Conservation (phyloP, 768 basidiomycete species). For the Myochromella boudieri region DNA sequence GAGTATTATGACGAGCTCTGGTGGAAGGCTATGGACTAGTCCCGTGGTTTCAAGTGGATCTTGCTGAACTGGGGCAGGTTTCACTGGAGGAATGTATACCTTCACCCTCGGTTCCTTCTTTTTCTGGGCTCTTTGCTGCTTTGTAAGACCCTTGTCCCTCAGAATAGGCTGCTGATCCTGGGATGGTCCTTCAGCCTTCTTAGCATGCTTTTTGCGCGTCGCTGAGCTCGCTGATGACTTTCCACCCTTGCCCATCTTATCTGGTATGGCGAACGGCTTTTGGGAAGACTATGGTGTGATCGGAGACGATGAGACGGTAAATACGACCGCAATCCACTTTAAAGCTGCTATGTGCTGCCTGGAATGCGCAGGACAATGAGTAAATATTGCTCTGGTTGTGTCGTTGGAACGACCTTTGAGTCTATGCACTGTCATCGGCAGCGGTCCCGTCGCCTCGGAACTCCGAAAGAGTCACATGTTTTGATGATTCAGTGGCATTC, state of each 20-base stretch:
- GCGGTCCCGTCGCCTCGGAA: no score
- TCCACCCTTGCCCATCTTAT: constrained; percentile 39
- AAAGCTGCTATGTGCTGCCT: no score
- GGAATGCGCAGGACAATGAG: no score
- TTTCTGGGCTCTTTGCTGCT: constrained; percentile 54
- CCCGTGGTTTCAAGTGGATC: constrained; percentile 90
- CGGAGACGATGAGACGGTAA: no score
- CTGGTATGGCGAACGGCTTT: no score
- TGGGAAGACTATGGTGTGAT: no score
- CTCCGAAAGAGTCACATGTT: no score
- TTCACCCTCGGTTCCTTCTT: constrained; percentile 81
- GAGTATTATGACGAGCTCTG: constrained; percentile 82
- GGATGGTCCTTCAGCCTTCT: constrained; percentile 52
- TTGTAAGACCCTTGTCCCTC: constrained; percentile 48
- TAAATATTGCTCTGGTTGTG: no score
- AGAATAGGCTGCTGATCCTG: constrained; percentile 34
- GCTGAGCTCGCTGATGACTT: constrained; percentile 83
- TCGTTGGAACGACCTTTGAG: no score
- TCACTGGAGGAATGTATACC: constrained; percentile 83
- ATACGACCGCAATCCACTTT: no score
- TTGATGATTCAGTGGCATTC: no score
- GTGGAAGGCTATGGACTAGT: constrained; percentile 68
- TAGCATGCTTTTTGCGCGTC: constrained; percentile 92
- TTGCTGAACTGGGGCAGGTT: constrained; percentile 67
- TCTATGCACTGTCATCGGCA: no score